Percentiles rank a stretch among this genome's conserved stretches.
These are phyloP conservation scores for Aspergillus quadricinctus DNA, from an alignment of 2,329 filamentous ascomycete species.

Conservation along the genomic window DNA sequence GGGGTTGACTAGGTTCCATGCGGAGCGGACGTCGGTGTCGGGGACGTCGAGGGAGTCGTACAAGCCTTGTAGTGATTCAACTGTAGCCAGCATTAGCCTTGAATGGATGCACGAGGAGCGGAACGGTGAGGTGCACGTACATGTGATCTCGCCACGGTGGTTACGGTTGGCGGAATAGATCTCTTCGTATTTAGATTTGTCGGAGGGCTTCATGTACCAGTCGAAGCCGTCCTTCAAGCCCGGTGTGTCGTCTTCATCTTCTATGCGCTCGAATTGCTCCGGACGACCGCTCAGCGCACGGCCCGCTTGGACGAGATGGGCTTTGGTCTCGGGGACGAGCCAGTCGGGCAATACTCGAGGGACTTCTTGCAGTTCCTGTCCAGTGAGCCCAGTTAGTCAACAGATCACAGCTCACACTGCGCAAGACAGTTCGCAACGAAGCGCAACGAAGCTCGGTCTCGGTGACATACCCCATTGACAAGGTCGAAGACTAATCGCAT, in stretches of 20 bases:
- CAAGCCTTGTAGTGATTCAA: conserved; percentile 72
- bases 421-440: not conserved
- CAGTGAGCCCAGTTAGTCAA: not conserved
- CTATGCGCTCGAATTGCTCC: conserved; percentile 77
- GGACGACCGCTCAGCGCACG: conserved; percentile 75
- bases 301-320: conserved; percentile 79
- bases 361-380: conserved; percentile 83
- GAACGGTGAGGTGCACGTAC: conserved; percentile 46
- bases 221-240: conserved; percentile 96
- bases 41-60: conserved; percentile 68
- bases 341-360: conserved; percentile 83
- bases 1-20: conserved; percentile 97
- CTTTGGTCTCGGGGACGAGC: conserved; percentile 93
- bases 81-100: conserved; percentile 42
- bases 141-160: conserved; percentile 75
- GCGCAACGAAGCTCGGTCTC: not conserved
- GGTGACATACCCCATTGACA: conserved; percentile 75
- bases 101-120: too few relatives aligned
- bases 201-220: conserved; percentile 95
- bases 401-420: not conserved
- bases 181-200: conserved; percentile 92
- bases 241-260: conserved; percentile 70
- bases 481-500: conserved; percentile 98
- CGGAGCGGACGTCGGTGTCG: conserved; percentile 76
- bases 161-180: conserved; percentile 94